Evolutionary conservation across 257 asterid species (phyloP), one percentile per base, ranked within the genome.

Genomic region (Oldenlandia corymbosa): DNA sequence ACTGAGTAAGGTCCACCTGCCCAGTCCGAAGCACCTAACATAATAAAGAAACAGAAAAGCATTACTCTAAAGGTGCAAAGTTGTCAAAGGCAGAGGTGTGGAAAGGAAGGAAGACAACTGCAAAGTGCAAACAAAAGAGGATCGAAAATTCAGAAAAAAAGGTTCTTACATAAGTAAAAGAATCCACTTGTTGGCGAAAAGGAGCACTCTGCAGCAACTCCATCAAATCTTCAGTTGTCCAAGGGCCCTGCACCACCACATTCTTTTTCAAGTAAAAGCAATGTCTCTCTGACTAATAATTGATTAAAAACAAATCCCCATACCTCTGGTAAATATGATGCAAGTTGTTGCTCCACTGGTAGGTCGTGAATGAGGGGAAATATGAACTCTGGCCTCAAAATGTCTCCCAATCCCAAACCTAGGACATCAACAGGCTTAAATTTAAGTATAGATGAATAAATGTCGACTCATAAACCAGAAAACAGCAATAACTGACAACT

Each of bases 321-420:
- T 69, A 87, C 99, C 97, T 87, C 94, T 0, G 99, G 99, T 62
- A 93, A 79, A 75, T 85, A 65, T 28, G 97, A 77, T 28, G 74
- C 77, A 74, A 93, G 77, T 64, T 85, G 84, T 73, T 83, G 85
- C 75, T 83, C 88, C 47, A 85, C 61, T 57, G 87, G 86, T 57
- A 87, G 76, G 73, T 81, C 97, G 34, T 80, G 73, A 53, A 93
- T 71, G 72, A 90, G 76, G 0, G 95, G 95, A 73, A 74, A 55
- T 55, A 93, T 68, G 62, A 76, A 73, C 67, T 93, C 97, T 18
- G 99, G 99, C 86, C 76, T 93, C 79, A 93, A 83, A 63, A 93
- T 93, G 73, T 93, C 97, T 63, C 95, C 96, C 77, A 90, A 76
- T 48, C 90, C 99, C 78, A 93, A 77, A 67, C 92, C 99, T 92